Percentiles rank a stretch among this genome's conserved stretches.
These are phyloP conservation scores for Ustilago loliicola DNA, from an alignment of 1,284 basidiomycete genomes.

Conservation along the genomic window DNA sequence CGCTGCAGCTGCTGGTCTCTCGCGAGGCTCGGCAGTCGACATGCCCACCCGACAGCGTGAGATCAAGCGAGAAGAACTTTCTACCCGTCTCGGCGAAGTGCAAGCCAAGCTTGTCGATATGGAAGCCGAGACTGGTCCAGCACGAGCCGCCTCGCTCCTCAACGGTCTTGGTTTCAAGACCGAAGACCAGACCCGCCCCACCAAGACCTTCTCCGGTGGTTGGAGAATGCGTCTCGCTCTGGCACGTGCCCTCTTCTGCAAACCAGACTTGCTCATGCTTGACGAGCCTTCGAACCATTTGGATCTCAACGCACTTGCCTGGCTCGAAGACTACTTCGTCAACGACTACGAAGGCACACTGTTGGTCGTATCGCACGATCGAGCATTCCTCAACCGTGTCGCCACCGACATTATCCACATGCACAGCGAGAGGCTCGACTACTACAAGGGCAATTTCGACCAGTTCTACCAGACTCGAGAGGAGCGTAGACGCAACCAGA, in stretches of 20 bases:
- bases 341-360: slow-evolving; percentile 91
- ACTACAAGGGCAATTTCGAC: slow-evolving; percentile 97
- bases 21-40: slow-evolving; percentile 63
- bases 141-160: slow-evolving; percentile 87
- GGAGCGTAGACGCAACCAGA: slow-evolving; percentile 89
- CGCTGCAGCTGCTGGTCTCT: slow-evolving; percentile 39
- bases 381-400: slow-evolving; percentile 96
- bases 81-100: slow-evolving; percentile 87
- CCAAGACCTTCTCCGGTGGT: slow-evolving; percentile 92
- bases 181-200: slow-evolving; percentile 78
- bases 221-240: slow-evolving; percentile 99
- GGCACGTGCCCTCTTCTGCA: slow-evolving; percentile 94
- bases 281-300: slow-evolving; percentile 87
- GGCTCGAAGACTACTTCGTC: slow-evolving; percentile 77
- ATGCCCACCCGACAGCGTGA: slow-evolving; percentile 69
- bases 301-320: slow-evolving; percentile 76
- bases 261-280: slow-evolving; percentile 72
- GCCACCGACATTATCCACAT: slow-evolving; percentile 98
- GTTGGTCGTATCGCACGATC: slow-evolving; percentile 97
- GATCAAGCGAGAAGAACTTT: slow-evolving; percentile 79
- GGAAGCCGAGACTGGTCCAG: slow-evolving; percentile 96
- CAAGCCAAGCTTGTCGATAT: slow-evolving; percentile 92
- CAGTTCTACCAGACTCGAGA: slow-evolving; percentile 99
- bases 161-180: slow-evolving; percentile 94
- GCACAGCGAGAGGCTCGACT: slow-evolving; percentile 93